Evolutionary conservation across 495 filamentous ascomycete genomes (phyloP).

Genomic region (Rhizodiscina lignyota): DNA sequence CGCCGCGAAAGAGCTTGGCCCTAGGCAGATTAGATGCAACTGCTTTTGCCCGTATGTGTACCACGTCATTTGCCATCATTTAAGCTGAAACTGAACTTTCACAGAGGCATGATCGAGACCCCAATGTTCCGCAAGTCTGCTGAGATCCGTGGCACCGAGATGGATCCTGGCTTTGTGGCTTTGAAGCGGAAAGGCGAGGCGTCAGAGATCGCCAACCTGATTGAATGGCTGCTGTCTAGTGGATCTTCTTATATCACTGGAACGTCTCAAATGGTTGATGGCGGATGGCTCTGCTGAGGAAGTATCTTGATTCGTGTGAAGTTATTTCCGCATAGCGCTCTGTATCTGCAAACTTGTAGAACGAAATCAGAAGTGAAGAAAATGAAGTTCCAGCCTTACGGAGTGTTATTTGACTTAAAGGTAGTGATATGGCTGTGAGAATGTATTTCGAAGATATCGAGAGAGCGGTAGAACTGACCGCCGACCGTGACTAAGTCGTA

Average conservation of each 20-base stretch:
- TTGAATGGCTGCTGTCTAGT: slow-evolving; percentile 17
- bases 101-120: slow-evolving; percentile 13
- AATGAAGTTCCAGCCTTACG: no score
- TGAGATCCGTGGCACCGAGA: slow-evolving; percentile 6
- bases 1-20: slow-evolving; percentile 41
- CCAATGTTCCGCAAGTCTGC: slow-evolving; percentile 10
- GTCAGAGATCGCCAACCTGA: slow-evolving; percentile 14
- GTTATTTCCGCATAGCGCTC: no score
- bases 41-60: slow-evolving; percentile 19
- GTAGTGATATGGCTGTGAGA: no score
- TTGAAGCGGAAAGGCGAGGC: slow-evolving; percentile 10
- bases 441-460: no score
- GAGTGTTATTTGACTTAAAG: no score
- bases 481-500: no score
- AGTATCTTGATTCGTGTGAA: no score
- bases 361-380: no score
- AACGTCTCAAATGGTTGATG: slow-evolving; percentile 14
- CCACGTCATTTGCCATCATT: not conserved
- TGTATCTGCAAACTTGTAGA: no score
- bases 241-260: slow-evolving; percentile 17
- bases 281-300: slow-evolving; percentile 16
- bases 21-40: slow-evolving; percentile 39
- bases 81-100: not conserved
- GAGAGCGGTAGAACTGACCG: no score
- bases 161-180: slow-evolving; percentile 5